Evolutionary conservation across 2,329 filamentous ascomycete species (phyloP), one percentile per base, ranked within the genome.

Genomic region (Thermoascus crustaceus): DNA sequence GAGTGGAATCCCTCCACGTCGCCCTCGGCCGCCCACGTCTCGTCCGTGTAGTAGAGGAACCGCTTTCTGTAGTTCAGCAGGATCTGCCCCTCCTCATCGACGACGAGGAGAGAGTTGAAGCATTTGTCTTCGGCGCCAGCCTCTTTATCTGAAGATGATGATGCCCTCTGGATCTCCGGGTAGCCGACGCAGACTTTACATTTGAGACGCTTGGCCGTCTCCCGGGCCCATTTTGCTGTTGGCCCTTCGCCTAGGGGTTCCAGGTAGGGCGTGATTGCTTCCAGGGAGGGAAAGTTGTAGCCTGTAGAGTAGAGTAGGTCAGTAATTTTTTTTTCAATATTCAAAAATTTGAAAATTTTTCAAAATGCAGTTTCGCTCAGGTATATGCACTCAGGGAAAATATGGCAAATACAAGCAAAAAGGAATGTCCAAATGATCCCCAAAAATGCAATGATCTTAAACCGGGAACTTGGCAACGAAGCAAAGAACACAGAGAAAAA

Each of bases 41-140:
- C 76, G 47, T 81, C 77, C 5, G 76, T 80, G 55, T 77, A 79
- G 61, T 79, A 81, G 40, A 81, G 68, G 46, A 79, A 79, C 7
- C 67, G 67, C 53, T 81, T 81, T 43, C 76, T 72, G 56, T 80
- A 79, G 49, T 78, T 76, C 29, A 64, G 59, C 8, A 80, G 46
- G 2, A 77, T 58, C n/a, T 64, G 48, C 3, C 76, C 77, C 0
- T 52, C 45, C 3, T 73, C 68, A n/a, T 66, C 64, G 17, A 80
- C 67, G 16, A 76, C 72, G 11, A 80, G 66, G 3, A 72, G 68
- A 6, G 72, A 69, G 50, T 81, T 81, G 59, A 77, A 80, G 44
- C 68, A 62, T 25, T 54, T 65, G 7, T 50, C 42, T 22, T 42
- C 23, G 5, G 35, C 27, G n/a, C 24, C 39, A 4, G 26, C 37